These are phyloP conservation scores for Papiliotrema terrestris DNA, from an alignment of 1,284 basidiomycete genomes.

Conservation along the genomic window DNA sequence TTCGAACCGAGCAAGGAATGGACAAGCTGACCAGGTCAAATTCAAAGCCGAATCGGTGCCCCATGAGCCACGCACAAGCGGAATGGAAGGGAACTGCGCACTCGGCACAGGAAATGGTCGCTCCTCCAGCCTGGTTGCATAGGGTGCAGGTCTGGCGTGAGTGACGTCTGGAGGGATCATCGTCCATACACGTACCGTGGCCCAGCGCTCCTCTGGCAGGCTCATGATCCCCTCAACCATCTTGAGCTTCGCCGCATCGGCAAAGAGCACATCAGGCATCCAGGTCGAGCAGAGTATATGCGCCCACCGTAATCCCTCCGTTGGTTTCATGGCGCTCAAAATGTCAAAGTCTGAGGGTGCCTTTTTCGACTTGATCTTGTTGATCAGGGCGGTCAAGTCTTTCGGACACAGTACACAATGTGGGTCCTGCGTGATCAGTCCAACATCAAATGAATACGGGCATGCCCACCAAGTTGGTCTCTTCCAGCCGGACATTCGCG, in stretches of 20 bases:
- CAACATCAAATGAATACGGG: background rate
- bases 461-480: constrained; percentile 66
- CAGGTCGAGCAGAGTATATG: constrained; percentile 88
- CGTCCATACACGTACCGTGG: constrained; percentile 22
- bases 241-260: constrained; percentile 66
- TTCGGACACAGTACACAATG: constrained; percentile 49
- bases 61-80: constrained; percentile 81
- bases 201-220: constrained; percentile 54
- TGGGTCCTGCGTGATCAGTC: constrained; percentile 30
- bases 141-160: constrained; percentile 53
- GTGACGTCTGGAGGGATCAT: background rate
- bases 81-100: constrained; percentile 78
- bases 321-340: constrained; percentile 83
- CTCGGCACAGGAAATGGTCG: constrained; percentile 76
- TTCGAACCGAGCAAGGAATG: background rate
- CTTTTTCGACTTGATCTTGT: constrained; percentile 36
- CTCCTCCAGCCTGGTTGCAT: constrained; percentile 70
- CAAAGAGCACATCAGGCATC: constrained; percentile 75
- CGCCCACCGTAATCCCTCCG: constrained; percentile 89
- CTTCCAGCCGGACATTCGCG: constrained; percentile 69
- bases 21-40: constrained; percentile 66
- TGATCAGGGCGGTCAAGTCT: constrained; percentile 11
- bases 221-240: constrained; percentile 82
- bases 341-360: constrained; percentile 61
- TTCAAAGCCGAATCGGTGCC: constrained; percentile 85